Conservation (phyloP, 805 yeast species). For the Kodamaea jinghongensis region DNA sequence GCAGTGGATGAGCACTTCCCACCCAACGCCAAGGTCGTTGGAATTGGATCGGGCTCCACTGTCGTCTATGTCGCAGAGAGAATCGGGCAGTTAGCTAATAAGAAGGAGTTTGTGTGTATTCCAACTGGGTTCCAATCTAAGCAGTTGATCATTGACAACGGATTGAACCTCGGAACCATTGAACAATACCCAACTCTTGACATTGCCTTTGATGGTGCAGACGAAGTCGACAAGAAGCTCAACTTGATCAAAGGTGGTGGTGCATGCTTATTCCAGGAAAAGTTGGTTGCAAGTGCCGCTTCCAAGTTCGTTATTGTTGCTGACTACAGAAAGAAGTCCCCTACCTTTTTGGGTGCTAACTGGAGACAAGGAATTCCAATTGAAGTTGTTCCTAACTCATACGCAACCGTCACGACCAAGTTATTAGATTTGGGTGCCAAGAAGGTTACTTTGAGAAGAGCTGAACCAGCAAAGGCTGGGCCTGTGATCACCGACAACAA, state of each 20-base stretch:
- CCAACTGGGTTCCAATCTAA: conserved; percentile 98
- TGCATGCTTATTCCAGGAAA: conserved; percentile 95
- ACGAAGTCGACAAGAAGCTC: conserved; percentile 80
- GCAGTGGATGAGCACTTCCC: conserved; percentile 91
- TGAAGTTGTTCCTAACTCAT: conserved; percentile 89
- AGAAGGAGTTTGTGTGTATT: conserved; percentile 66
- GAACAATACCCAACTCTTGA: conserved; percentile 84
- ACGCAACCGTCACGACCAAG: conserved; percentile 69
- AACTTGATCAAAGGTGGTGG: conserved; percentile 98
- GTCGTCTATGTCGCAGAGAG: conserved; percentile 97
- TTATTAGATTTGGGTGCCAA: conserved; percentile 63
- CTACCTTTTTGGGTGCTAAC: conserved; percentile 60
- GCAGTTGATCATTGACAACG: conserved; percentile 78
- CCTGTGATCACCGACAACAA: conserved; percentile 96
- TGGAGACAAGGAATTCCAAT: conserved; percentile 95
- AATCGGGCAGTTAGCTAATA: conserved; percentile 64
- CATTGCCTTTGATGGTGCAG: conserved; percentile 98
- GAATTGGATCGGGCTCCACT: conserved; percentile 96
- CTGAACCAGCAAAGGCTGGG: conserved; percentile 92
- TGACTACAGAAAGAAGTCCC: conserved; percentile 81
- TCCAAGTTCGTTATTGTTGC: conserved; percentile 82
- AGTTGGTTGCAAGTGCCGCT: conserved; percentile 82
- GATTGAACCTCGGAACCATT: conserved; percentile 71
- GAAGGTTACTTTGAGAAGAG: conserved; percentile 68
- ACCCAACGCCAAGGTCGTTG: conserved; percentile 66